Base-by-base conservation (phyloP, 352 stramenopile genomes). In the Phytophthora litchii region DNA sequence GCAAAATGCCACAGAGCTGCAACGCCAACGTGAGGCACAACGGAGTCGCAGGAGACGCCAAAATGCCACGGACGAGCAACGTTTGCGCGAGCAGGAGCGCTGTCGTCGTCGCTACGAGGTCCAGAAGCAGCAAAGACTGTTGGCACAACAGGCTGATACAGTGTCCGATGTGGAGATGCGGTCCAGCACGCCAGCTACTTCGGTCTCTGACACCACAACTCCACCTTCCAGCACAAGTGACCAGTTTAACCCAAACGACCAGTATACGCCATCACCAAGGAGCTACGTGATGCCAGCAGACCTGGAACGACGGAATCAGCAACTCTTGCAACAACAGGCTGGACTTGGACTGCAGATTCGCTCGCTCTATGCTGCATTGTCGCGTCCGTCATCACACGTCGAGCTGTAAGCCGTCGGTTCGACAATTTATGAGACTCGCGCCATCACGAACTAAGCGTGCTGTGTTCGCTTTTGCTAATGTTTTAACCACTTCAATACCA, bases 21-120 rank as follows among this genome's bases (percentile, higher is more conserved):
- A 92, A 54, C 73, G 78, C 5, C 49, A 76, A 44, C 66, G 76
- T n/a, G 83, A 92, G 40, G 83, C 83, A 0, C 62, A 86, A 41
- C 67, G 83, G 0, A 90, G 80, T 56, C 75, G 77, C 10, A 54
- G 63, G 29, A 72, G 83, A 17, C 74, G 83, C 2, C 62, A 86
- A 20, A 86, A 84, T 43, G 78, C 80, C 2, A 86, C 80, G 1
- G 76, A 92, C 20, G 76, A 83, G 13, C 83, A 92, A 37, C 74
- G 75, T 25, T 5, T 72, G 2, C 75, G 74, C 17, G 83, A 92
- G 47, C 78, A 78, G 4, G 83, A 92, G 43, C 83, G 83, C 6
- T 92, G 80, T 49, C 76, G 78, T 0, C 74, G 72, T 36, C 78
- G 83, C 10, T 92, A 92, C 43, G 80, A 92, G 32, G 29, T 56